Evolutionary conservation across 352 stramenopile species (phyloP).

Genomic region (Globisporangium heterothallicum): DNA sequence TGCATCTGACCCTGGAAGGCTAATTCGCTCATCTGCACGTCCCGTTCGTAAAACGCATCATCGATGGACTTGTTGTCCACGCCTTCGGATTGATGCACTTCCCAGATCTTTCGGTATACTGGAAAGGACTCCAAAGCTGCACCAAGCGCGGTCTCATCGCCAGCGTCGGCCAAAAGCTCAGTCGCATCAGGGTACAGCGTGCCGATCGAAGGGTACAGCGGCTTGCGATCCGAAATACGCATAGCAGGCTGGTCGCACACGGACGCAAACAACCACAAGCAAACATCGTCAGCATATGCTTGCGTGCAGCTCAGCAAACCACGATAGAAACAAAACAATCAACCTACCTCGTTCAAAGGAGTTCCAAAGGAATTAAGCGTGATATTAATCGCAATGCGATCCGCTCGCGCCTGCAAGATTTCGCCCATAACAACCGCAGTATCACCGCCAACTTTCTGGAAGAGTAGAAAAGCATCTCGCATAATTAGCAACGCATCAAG

Average conservation of each 20-base stretch:
- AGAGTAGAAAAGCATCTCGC: too few species aligned
- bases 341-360: constrained; percentile 73
- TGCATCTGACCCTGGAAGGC: constrained; percentile 99
- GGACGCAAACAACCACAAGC: neutral
- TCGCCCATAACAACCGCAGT: constrained; percentile 98
- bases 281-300: too few species aligned
- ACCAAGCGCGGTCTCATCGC: constrained; percentile 85
- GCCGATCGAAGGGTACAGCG: constrained; percentile 96
- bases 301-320: too few species aligned
- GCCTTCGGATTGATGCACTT: constrained; percentile 91
- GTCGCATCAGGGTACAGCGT: constrained; percentile 97
- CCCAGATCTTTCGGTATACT: constrained; percentile 97
- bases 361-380: constrained; percentile 98
- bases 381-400: constrained; percentile 99
- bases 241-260: constrained; percentile 81
- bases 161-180: constrained; percentile 90
- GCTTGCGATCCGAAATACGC: constrained; percentile 95
- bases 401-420: constrained; percentile 91
- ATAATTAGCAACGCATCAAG: neutral
- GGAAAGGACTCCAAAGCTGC: constrained; percentile 92
- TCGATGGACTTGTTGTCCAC: constrained; percentile 97
- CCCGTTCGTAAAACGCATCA: constrained; percentile 98
- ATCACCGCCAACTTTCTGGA: constrained; percentile 92
- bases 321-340: constrained; percentile 19
- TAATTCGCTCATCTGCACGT: constrained; percentile 97